Conservation (phyloP, 371 early-diverging fungal species). For the Synchytrium microbalum region DNA sequence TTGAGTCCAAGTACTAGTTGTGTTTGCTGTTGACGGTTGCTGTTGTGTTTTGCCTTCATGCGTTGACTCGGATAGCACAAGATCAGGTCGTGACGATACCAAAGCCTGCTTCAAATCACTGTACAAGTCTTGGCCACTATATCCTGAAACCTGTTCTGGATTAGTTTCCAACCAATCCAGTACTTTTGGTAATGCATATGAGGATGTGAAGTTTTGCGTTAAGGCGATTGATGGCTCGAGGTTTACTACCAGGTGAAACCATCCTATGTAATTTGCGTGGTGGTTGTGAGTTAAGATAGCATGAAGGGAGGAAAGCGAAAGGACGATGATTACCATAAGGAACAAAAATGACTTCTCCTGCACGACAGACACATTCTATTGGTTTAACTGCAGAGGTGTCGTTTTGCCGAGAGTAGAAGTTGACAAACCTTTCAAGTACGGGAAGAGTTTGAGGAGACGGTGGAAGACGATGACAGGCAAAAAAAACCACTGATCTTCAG, state of each 20-base stretch:
- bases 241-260: conserved; percentile 71
- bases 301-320: background rate
- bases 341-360: conserved; percentile 61
- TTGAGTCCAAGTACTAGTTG: too few species aligned
- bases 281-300: background rate
- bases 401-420: conserved; percentile 23
- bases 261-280: conserved; percentile 15
- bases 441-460: conserved; percentile 16
- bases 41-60: too few species aligned
- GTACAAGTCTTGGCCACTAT: conserved; percentile 12
- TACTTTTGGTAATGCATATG: conserved; percentile 43
- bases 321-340: conserved; percentile 33
- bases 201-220: conserved; percentile 59
- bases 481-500: too few species aligned
- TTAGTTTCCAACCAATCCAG: conserved; percentile 45
- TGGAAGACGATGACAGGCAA: background rate
- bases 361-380: conserved; percentile 49
- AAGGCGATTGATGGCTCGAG: conserved; percentile 56
- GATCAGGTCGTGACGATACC: background rate
- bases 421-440: conserved; percentile 25
- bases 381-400: conserved; percentile 19
- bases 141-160: conserved; percentile 50
- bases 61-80: too few species aligned
- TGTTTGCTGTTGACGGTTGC: too few species aligned
- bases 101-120: conserved; percentile 1